A percentile compares a stretch with the other conserved stretches of the same genome.
Conservation (phyloP, 257 asterid species). For the Forsythia viridissima region DNA sequence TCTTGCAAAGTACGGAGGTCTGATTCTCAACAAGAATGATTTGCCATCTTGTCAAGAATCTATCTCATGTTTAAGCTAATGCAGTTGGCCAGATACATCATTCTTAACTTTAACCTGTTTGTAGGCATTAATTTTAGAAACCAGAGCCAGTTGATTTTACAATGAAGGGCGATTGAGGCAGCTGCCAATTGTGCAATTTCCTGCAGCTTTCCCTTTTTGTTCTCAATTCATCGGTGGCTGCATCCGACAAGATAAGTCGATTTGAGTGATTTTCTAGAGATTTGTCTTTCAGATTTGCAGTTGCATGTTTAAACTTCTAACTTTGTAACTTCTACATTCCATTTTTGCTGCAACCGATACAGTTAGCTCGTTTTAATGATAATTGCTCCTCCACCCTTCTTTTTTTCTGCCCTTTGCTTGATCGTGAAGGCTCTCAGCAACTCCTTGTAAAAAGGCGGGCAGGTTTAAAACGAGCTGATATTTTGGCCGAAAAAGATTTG, state of each 20-base stretch:
- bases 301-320: background rate
- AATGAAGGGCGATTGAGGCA: background rate
- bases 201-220: background rate
- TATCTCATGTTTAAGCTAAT: background rate
- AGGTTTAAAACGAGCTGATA: too few relatives aligned
- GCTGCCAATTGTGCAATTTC: background rate
- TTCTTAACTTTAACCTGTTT: background rate
- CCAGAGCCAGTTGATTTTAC: background rate
- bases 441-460: too few relatives aligned
- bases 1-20: background rate
- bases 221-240: background rate
- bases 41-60: background rate
- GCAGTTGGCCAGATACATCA: background rate
- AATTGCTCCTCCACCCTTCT: background rate
- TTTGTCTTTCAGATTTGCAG: background rate
- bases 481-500: too few relatives aligned
- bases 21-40: background rate
- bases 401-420: background rate
- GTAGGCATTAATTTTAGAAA: background rate
- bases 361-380: background rate
- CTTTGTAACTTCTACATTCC: background rate
- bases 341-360: background rate
- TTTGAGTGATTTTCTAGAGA: background rate
- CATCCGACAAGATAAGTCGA: background rate
- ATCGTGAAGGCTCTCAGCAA: background rate